phyloP scores from a whole-genome alignment of 108 stramenopile genomes.

The Hondaea fermentalgiana region DNA sequence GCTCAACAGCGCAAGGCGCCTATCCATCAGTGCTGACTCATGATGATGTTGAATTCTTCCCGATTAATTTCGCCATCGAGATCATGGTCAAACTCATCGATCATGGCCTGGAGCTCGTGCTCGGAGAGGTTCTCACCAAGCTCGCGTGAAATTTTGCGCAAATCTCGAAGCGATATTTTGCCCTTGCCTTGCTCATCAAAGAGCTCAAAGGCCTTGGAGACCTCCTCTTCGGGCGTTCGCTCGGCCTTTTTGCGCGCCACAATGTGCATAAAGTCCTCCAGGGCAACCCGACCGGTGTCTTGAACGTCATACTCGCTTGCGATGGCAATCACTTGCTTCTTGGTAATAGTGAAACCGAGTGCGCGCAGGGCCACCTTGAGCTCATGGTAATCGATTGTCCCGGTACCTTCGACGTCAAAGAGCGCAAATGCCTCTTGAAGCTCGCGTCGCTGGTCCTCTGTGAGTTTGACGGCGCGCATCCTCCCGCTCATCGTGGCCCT shows the following conservation, averaged over 20 bases:
- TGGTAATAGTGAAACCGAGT: constrained; percentile 48
- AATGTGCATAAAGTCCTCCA: constrained; percentile 39
- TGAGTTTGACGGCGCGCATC: constrained; percentile 21
- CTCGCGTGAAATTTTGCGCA: constrained; percentile 48
- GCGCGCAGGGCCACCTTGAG: constrained; percentile 55
- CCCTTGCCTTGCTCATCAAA: constrained; percentile 49
- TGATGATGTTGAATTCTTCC: constrained; percentile 35
- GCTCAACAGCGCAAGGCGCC: too few relatives aligned
- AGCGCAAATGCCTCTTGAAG: constrained; percentile 48
- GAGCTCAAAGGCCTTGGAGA: constrained; percentile 51
- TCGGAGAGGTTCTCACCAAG: constrained; percentile 55
- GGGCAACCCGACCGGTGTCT: constrained; percentile 38
- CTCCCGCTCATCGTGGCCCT: not conserved
- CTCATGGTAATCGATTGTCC: constrained; percentile 47
- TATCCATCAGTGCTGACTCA: not conserved
- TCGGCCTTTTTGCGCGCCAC: constrained; percentile 38
- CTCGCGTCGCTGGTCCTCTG: constrained; percentile 43
- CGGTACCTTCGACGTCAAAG: constrained; percentile 50
- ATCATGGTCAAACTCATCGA: constrained; percentile 44
- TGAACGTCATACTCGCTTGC: constrained; percentile 45
- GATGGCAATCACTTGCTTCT: constrained; percentile 37
- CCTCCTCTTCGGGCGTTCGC: constrained; percentile 54
- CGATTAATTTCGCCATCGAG: constrained; percentile 31
- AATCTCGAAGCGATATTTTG: constrained; percentile 38
- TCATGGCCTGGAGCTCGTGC: constrained; percentile 44